Evolutionary conservation across 2,329 filamentous ascomycete genomes (phyloP).

Genomic region (Aspergillus caelatus): DNA sequence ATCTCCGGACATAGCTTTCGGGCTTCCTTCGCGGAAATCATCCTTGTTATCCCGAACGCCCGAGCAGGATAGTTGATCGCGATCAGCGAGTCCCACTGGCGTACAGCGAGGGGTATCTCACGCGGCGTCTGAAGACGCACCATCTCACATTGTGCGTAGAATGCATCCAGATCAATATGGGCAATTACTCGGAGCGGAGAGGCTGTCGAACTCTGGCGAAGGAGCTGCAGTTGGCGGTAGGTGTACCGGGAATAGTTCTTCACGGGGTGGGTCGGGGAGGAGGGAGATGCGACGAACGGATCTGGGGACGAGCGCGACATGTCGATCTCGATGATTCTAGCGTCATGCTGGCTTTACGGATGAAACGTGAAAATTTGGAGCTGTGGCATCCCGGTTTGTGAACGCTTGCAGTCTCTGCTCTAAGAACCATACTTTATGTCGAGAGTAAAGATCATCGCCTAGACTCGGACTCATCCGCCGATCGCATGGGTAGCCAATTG

Average conservation of each 20-base stretch:
- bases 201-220: constrained; percentile 69
- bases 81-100: constrained; percentile 94
- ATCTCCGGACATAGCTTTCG: constrained; percentile 83
- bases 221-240: constrained; percentile 76
- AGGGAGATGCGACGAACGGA: constrained; percentile 24
- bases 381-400: neutral
- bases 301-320: constrained; percentile 69
- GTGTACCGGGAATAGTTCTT: constrained; percentile 71
- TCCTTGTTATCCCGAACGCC: constrained; percentile 74
- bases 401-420: neutral
- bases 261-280: constrained; percentile 50
- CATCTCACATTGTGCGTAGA: constrained; percentile 97
- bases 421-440: neutral
- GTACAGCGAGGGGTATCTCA: constrained; percentile 82
- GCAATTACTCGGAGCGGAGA: constrained; percentile 85
- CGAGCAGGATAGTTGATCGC: constrained; percentile 95
- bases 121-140: constrained; percentile 75
- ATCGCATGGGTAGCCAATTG: neutral
- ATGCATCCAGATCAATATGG: constrained; percentile 94
- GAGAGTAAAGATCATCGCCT: neutral
- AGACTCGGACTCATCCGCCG: neutral
- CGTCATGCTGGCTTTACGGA: constrained; percentile 19
- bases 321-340: constrained; percentile 32
- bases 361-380: neutral
- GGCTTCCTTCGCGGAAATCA: constrained; percentile 79